phyloP scores from a whole-genome alignment of 176 grass and related monocot genomes.

The Musa schizocarpa region DNA sequence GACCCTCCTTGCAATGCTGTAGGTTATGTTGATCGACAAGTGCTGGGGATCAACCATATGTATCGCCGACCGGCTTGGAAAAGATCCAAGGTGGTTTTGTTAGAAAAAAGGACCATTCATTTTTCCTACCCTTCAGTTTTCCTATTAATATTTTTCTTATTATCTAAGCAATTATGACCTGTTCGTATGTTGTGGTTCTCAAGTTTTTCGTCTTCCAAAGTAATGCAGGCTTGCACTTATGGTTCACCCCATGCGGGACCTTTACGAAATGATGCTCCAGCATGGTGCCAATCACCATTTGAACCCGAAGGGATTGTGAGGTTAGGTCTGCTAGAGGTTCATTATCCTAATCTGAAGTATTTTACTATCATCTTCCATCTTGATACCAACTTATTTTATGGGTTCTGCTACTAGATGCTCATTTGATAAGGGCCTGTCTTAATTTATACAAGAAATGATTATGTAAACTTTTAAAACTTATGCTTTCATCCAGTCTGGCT shows the following conservation, averaged over 20 bases:
- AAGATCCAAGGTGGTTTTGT: conserved; percentile 52
- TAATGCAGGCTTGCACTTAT: conserved; percentile 70
- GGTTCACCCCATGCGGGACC: conserved; percentile 65
- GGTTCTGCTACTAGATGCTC: not conserved
- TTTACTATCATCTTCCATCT: not conserved
- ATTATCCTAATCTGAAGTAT: not conserved
- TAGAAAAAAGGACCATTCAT: not conserved
- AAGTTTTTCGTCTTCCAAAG: not conserved
- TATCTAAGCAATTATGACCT: not conserved
- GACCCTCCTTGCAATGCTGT: conserved; percentile 87
- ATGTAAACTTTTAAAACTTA: too few relatives aligned
- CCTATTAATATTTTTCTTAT: not conserved
- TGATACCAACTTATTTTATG: not conserved
- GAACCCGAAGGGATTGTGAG: conserved; percentile 89
- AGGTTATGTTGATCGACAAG: conserved; percentile 62
- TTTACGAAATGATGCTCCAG: conserved; percentile 53
- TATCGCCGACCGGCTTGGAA: conserved; percentile 80
- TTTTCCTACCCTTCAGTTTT: not conserved
- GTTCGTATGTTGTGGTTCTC: not conserved
- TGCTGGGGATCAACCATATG: conserved; percentile 83
- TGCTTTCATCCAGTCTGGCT: too few relatives aligned
- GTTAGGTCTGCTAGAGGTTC: conserved; percentile 21
- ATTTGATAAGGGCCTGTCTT: too few relatives aligned
- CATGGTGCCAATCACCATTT: conserved; percentile 80
- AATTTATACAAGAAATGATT: too few relatives aligned